A percentile compares a stretch with the other conserved stretches of the same genome.
Conservation (phyloP, 768 basidiomycete genomes). For the Psilocybe subaeruginosa region DNA sequence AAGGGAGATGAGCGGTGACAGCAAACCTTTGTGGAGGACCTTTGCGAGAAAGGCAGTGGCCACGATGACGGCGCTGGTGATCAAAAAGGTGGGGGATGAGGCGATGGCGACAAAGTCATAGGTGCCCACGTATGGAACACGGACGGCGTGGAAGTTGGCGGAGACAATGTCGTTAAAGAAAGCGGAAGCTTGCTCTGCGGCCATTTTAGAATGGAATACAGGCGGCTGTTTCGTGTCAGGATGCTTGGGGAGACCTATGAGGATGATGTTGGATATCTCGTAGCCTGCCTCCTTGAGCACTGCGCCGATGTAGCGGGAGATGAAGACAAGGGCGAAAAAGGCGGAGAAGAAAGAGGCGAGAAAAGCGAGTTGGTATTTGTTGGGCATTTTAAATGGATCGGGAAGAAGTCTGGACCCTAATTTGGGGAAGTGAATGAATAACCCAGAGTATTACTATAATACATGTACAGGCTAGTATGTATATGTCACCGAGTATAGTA, state of each 20-base stretch:
- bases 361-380: constrained; percentile 58
- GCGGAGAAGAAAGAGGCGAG: constrained; percentile 52
- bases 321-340: constrained; percentile 48
- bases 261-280: constrained; percentile 61
- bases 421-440: no score
- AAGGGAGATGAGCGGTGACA: constrained; percentile 14
- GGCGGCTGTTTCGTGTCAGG: constrained; percentile 14
- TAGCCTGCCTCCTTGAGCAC: constrained; percentile 58
- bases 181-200: constrained; percentile 7
- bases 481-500: background rate
- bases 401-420: constrained; percentile 7
- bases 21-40: constrained; percentile 46
- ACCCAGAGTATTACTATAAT: background rate
- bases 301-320: constrained; percentile 42
- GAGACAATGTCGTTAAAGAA: constrained; percentile 13
- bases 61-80: constrained; percentile 53
- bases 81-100: constrained; percentile 48
- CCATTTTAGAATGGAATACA: background rate
- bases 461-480: no score
- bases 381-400: constrained; percentile 47
- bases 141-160: constrained; percentile 32
- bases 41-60: constrained; percentile 57
- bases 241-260: constrained; percentile 54
- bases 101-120: constrained; percentile 40
- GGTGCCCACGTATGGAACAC: constrained; percentile 39